Evolutionary conservation across 1,284 basidiomycete genomes (phyloP).

Genomic region (Leccinum variabile): DNA sequence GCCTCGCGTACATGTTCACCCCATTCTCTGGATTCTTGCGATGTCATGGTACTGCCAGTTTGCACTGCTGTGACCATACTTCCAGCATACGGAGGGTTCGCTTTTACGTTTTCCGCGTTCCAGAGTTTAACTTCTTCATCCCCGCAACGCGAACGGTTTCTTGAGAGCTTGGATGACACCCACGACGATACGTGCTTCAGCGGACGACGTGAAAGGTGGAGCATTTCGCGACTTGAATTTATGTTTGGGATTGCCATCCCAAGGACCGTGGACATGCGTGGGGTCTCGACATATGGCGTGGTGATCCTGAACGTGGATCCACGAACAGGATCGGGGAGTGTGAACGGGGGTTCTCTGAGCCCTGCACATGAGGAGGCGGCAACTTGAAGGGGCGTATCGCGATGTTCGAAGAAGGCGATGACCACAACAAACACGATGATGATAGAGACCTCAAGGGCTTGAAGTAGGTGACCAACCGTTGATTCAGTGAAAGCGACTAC

Average conservation of each 20-base stretch:
- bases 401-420: slow-evolving; percentile 43
- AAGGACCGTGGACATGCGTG: slow-evolving; percentile 25
- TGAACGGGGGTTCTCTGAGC: slow-evolving; percentile 10
- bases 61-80: slow-evolving; percentile 1
- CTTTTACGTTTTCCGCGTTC: slow-evolving; percentile 34
- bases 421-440: slow-evolving; percentile 59
- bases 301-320: slow-evolving; percentile 35
- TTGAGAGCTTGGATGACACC: slow-evolving; percentile 30
- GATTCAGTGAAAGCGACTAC: slow-evolving; percentile 70
- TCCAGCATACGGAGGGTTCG: slow-evolving; percentile 9
- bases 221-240: slow-evolving; percentile 16
- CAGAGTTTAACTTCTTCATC: slow-evolving; percentile 38
- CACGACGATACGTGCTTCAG: slow-evolving; percentile 38
- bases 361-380: not conserved
- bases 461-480: slow-evolving; percentile 66
- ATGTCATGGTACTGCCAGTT: slow-evolving; percentile 1
- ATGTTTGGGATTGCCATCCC: slow-evolving; percentile 9
- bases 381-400: slow-evolving; percentile 5
- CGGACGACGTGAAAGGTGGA: slow-evolving; percentile 28
- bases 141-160: slow-evolving; percentile 24
- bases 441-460: slow-evolving; percentile 65
- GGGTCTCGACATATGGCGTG: slow-evolving; percentile 30
- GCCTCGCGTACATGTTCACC: slow-evolving; percentile 9
- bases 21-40: slow-evolving; percentile 10
- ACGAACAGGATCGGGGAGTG: slow-evolving; percentile 27